phyloP scores from a whole-genome alignment of 2,329 filamentous ascomycete genomes.

The Fusarium transvaalense region DNA sequence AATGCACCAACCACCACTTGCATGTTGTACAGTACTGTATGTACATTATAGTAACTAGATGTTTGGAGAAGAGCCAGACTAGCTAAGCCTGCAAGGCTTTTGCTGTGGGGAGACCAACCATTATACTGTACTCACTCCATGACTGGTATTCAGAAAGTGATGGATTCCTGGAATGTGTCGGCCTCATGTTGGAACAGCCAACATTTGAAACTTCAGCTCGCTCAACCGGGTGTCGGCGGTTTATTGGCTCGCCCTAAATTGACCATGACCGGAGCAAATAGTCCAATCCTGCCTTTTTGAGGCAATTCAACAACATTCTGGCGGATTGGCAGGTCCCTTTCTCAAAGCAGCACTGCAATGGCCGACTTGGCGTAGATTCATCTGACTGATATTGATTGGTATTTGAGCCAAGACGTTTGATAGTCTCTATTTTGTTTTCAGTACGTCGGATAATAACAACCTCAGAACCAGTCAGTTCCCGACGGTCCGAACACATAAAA shows the following conservation, averaged over 20 bases:
- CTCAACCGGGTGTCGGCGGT: neutral
- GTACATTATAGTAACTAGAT: too few species aligned
- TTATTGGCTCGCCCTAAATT: constrained; percentile 12
- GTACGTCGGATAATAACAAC: neutral
- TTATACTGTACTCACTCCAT: constrained; percentile 14
- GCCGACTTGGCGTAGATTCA: neutral
- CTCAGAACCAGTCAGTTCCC: neutral
- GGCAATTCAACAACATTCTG: neutral
- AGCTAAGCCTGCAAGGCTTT: constrained; percentile 17
- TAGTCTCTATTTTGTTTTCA: neutral
- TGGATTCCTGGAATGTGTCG: constrained; percentile 14
- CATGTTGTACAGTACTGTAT: constrained; percentile 7
- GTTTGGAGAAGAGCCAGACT: neutral
- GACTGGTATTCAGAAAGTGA: constrained; percentile 19
- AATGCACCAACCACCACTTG: constrained; percentile 35
- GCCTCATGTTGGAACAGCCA: constrained; percentile 12
- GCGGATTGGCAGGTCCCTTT: neutral
- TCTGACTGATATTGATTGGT: neutral
- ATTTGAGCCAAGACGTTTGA: neutral
- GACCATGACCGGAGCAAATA: constrained; percentile 21
- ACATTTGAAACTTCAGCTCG: constrained; percentile 3
- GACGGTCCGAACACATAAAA: constrained; percentile 17
- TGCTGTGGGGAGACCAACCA: constrained; percentile 11
- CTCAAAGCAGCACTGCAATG: constrained; percentile 4
- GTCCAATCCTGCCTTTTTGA: constrained; percentile 9